phyloP scores from a whole-genome alignment of 371 early-diverging fungal species.

The Fennellomyces sp. region DNA sequence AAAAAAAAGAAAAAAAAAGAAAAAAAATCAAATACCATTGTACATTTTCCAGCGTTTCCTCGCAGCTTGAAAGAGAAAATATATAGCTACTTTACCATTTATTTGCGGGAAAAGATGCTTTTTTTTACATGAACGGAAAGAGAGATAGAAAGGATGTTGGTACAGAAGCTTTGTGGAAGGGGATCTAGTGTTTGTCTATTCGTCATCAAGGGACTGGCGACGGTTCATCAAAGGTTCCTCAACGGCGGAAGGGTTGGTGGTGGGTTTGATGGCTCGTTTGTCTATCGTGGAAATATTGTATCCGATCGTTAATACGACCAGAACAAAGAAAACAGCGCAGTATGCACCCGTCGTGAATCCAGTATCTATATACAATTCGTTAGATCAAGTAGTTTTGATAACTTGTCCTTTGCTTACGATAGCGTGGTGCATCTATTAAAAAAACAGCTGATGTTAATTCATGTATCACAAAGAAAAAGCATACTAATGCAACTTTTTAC shows the following conservation, averaged over 20 bases:
- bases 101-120: background rate
- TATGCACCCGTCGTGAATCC: slow-evolving; percentile 26
- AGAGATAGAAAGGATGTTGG: too few species aligned
- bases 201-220: too few species aligned
- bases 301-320: slow-evolving; percentile 5
- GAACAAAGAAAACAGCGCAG: slow-evolving; percentile 21
- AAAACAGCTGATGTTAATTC: background rate
- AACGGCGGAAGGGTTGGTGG: background rate
- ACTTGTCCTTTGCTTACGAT: slow-evolving; percentile 2
- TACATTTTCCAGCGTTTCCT: background rate
- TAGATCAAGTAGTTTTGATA: too few species aligned
- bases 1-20: background rate
- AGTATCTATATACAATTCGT: slow-evolving; percentile 24
- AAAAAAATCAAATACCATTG: background rate
- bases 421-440: slow-evolving; percentile 1
- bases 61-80: too few species aligned
- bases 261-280: background rate
- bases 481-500: background rate
- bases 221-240: background rate
- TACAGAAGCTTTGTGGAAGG: too few species aligned
- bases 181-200: background rate
- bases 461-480: background rate
- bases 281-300: slow-evolving; percentile 1
- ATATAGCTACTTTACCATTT: background rate
- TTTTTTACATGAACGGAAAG: too few species aligned